Evolutionary conservation across 306 rosid species (phyloP).

Genomic region (Lablab purpureus): DNA sequence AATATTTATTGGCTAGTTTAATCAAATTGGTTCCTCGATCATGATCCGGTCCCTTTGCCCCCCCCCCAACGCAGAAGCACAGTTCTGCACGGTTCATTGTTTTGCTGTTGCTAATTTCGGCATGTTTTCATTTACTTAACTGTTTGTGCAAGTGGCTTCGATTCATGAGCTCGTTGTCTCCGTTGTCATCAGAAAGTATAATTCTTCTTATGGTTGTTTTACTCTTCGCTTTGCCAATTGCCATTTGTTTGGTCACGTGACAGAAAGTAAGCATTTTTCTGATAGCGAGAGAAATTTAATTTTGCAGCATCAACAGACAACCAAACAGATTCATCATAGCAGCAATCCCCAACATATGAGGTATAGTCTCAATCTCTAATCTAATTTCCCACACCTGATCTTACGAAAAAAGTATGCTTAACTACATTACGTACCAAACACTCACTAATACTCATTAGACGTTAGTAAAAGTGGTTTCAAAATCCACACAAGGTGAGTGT

Average conservation of each 20-base stretch:
- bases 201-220: neutral
- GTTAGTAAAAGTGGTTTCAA: neutral
- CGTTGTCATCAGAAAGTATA: neutral
- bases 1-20: neutral
- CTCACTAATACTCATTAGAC: neutral
- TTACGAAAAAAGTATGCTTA: neutral
- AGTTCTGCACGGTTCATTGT: neutral
- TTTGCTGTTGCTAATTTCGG: neutral
- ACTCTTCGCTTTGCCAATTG: no score
- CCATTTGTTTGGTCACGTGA: constrained; percentile 36
- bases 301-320: constrained; percentile 30
- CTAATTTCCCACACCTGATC: constrained; percentile 3
- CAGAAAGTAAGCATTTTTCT: neutral
- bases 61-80: neutral
- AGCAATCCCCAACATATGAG: constrained; percentile 8
- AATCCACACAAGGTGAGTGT: neutral
- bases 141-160: neutral
- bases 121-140: neutral
- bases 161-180: constrained; percentile 5
- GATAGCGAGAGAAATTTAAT: neutral
- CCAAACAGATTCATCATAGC: constrained; percentile 31
- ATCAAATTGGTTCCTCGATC: constrained; percentile 8
- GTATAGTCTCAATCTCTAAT: neutral
- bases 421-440: neutral
- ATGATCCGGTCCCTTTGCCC: neutral